Conservation (phyloP, 1,284 basidiomycete genomes). For the Heterobasidion irregulare region DNA sequence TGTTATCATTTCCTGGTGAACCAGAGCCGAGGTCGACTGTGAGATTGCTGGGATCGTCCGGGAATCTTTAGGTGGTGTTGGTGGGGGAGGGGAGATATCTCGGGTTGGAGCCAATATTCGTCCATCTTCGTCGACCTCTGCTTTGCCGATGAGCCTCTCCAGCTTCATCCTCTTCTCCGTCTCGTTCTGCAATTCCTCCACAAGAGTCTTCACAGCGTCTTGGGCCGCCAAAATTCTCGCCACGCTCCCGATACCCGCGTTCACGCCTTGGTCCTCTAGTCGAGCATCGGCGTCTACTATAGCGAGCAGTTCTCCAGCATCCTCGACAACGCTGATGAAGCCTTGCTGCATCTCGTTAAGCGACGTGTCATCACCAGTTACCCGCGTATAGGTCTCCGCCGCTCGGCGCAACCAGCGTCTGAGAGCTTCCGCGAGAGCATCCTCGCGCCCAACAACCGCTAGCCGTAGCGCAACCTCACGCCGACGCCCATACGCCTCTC, state of each 20-base stretch:
- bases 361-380: constrained; percentile 10
- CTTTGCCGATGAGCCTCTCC: constrained; percentile 26
- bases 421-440: constrained; percentile 48
- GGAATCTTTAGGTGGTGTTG: background rate
- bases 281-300: constrained; percentile 31
- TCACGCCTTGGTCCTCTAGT: constrained; percentile 6
- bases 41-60: background rate
- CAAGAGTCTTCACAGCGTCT: constrained; percentile 49
- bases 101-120: background rate
- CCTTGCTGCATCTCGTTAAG: constrained; percentile 14
- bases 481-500: constrained; percentile 69
- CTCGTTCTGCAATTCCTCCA: constrained; percentile 60
- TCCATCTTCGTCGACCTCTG: constrained; percentile 10
- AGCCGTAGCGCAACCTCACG: constrained; percentile 68
- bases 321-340: constrained; percentile 33
- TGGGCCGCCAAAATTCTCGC: constrained; percentile 55
- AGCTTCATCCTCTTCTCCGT: constrained; percentile 47
- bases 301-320: constrained; percentile 40
- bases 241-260: constrained; percentile 20
- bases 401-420: constrained; percentile 45
- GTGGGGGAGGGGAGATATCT: background rate
- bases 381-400: constrained; percentile 31
- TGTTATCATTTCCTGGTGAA: background rate
- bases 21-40: background rate
- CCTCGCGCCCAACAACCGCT: constrained; percentile 60